These are phyloP conservation scores for Lentinula sp. DNA, from an alignment of 768 basidiomycete genomes.

Conservation along the genomic window DNA sequence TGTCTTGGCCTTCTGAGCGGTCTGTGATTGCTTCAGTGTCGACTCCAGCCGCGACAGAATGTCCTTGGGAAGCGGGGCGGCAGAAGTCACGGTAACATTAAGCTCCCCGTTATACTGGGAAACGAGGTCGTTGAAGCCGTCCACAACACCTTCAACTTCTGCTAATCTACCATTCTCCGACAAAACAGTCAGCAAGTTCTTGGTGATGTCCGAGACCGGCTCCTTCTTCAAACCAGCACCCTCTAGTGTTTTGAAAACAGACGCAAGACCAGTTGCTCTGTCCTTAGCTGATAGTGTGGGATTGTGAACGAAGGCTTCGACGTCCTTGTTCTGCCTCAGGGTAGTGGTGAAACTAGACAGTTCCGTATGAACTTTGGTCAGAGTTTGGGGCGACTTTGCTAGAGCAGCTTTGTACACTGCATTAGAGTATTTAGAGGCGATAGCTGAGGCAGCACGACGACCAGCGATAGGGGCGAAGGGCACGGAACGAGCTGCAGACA, in stretches of 20 bases:
- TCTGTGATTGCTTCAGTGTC: slow-evolving; percentile 78
- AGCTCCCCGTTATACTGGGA: slow-evolving; percentile 89
- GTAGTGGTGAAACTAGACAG: slow-evolving; percentile 64
- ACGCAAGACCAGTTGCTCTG: slow-evolving; percentile 58
- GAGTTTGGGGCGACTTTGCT: slow-evolving; percentile 73
- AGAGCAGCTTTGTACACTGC: slow-evolving; percentile 79
- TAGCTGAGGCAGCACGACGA: slow-evolving; percentile 68
- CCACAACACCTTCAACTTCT: slow-evolving; percentile 81
- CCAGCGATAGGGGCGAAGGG: slow-evolving; percentile 43
- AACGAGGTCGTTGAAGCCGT: slow-evolving; percentile 88
- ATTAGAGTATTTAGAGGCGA: slow-evolving; percentile 81
- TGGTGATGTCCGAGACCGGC: slow-evolving; percentile 77
- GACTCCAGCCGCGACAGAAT: slow-evolving; percentile 74
- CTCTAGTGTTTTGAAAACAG: slow-evolving; percentile 65
- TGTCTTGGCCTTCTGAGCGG: slow-evolving; percentile 81
- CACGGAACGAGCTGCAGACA: slow-evolving; percentile 47
- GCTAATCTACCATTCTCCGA: slow-evolving; percentile 89
- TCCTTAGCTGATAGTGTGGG: slow-evolving; percentile 86
- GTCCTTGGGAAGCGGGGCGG: slow-evolving; percentile 73
- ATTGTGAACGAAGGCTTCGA: slow-evolving; percentile 75
- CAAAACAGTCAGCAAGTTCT: slow-evolving; percentile 86
- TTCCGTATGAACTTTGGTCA: slow-evolving; percentile 84
- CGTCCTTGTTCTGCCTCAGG: slow-evolving; percentile 59
- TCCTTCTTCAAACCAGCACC: slow-evolving; percentile 61
- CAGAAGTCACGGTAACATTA: slow-evolving; percentile 88